phyloP scores from a whole-genome alignment of 306 rosid genomes.

The Lagenaria siceraria region DNA sequence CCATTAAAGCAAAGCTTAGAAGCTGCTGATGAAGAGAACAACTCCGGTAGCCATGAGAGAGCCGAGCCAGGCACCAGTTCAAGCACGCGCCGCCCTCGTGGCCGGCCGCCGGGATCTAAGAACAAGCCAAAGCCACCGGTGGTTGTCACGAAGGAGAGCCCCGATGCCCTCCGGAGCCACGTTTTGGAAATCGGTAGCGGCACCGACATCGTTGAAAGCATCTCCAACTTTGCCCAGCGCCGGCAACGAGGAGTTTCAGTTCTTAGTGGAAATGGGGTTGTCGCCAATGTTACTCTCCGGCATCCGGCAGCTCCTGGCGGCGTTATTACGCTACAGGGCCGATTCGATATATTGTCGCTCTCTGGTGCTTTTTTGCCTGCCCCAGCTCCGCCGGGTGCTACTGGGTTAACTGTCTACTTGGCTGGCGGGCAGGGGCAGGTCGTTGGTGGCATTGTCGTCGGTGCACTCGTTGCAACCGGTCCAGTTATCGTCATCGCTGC shows the following conservation, averaged over 20 bases:
- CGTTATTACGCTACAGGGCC: constrained; percentile 42
- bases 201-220: constrained; percentile 47
- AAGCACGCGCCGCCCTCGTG: constrained; percentile 61
- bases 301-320: constrained; percentile 58
- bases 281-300: constrained; percentile 54
- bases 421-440: constrained; percentile 83
- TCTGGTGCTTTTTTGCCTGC: constrained; percentile 74
- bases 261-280: constrained; percentile 69
- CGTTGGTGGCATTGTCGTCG: constrained; percentile 66
- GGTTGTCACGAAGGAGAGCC: constrained; percentile 57
- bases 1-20: constrained; percentile 20
- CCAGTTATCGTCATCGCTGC: constrained; percentile 77
- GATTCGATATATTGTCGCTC: constrained; percentile 63
- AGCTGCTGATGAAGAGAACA: constrained; percentile 31
- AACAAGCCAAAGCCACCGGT: constrained; percentile 73
- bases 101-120: constrained; percentile 80
- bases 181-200: constrained; percentile 66
- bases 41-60: constrained; percentile 18
- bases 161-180: constrained; percentile 79
- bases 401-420: constrained; percentile 53
- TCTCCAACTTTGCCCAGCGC: constrained; percentile 54
- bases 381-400: constrained; percentile 72
- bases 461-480: constrained; percentile 59
- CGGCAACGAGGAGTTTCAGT: constrained; percentile 85
- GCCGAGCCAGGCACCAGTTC: constrained; percentile 31